Percentiles rank a stretch among this genome's conserved stretches.
phyloP scores from a whole-genome alignment of 768 basidiomycete species.

The Boletus patriciae region DNA sequence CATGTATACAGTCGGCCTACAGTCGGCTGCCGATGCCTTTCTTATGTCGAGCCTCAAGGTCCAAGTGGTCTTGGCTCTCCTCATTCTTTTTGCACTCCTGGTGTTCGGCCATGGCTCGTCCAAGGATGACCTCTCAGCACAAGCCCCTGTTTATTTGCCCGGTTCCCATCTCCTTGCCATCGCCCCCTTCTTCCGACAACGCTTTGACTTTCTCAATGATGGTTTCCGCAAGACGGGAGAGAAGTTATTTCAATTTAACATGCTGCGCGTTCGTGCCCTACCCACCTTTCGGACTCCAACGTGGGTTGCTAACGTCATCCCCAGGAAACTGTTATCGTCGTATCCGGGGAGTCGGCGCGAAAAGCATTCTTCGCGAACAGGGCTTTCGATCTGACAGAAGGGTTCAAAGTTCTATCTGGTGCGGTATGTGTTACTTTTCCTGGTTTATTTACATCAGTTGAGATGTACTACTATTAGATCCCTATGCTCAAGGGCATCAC shows the following conservation, averaged over 20 bases:
- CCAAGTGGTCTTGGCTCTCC: slow-evolving; percentile 35
- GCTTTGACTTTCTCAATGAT: slow-evolving; percentile 72
- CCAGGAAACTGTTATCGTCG: slow-evolving; percentile 71
- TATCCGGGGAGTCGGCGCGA: slow-evolving; percentile 72
- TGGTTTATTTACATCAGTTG: slow-evolving; percentile 16
- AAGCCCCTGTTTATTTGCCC: slow-evolving; percentile 55
- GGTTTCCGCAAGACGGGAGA: slow-evolving; percentile 69
- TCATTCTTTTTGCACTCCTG: slow-evolving; percentile 42
- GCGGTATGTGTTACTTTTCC: slow-evolving; percentile 50
- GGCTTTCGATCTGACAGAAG: slow-evolving; percentile 73
- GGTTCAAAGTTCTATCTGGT: slow-evolving; percentile 76
- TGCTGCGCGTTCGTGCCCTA: slow-evolving; percentile 54
- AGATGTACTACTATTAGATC: slow-evolving; percentile 45
- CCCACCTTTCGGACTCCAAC: slow-evolving; percentile 7
- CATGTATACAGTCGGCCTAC: slow-evolving; percentile 46
- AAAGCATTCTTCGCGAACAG: slow-evolving; percentile 68
- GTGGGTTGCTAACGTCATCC: slow-evolving; percentile 22
- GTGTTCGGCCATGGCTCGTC: slow-evolving; percentile 37
- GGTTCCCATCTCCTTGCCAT: slow-evolving; percentile 58
- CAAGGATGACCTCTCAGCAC: slow-evolving; percentile 44
- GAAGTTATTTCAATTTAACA: slow-evolving; percentile 65
- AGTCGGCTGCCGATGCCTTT: slow-evolving; percentile 39
- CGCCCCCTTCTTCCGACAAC: slow-evolving; percentile 63
- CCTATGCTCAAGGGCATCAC: slow-evolving; percentile 77
- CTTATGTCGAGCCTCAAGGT: slow-evolving; percentile 35